phyloP scores from a whole-genome alignment of 345 rosid species.

The Diplotaxis tenuifolia region DNA sequence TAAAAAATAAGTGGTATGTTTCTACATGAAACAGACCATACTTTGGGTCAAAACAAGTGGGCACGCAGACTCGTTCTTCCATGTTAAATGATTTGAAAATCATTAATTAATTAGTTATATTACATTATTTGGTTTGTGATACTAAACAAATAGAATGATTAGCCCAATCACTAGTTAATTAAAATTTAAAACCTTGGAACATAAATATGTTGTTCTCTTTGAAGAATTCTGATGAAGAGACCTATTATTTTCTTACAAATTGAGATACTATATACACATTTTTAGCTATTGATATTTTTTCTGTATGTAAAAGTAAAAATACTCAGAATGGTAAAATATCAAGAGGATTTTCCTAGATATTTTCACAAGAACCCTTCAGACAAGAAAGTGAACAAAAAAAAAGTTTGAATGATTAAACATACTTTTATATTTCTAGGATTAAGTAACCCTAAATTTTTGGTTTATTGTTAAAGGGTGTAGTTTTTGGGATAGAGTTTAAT shows the following conservation, averaged over 20 bases:
- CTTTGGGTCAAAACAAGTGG: constrained; percentile 20
- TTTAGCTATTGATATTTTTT: not conserved
- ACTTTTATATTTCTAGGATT: too few relatives aligned
- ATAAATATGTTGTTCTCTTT: not conserved
- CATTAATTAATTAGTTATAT: not conserved
- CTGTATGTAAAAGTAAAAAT: not conserved
- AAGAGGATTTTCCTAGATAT: too few relatives aligned
- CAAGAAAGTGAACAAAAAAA: too few relatives aligned
- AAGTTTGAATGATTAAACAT: too few relatives aligned
- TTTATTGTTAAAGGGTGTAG: too few relatives aligned
- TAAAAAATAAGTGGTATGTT: too few relatives aligned
- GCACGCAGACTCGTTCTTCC: not conserved
- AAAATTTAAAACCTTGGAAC: not conserved
- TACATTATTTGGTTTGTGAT: not conserved
- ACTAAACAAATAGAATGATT: not conserved
- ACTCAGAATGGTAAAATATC: too few relatives aligned
- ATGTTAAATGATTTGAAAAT: not conserved
- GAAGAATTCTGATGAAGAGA: not conserved
- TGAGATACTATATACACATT: not conserved
- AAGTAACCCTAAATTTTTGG: too few relatives aligned
- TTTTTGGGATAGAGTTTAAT: too few relatives aligned
- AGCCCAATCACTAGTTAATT: constrained; percentile 9
- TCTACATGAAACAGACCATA: not conserved
- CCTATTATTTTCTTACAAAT: not conserved
- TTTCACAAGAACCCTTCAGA: too few relatives aligned